Base-by-base conservation (phyloP, 2,329 filamentous ascomycete genomes). In the Ascosphaera apis region DNA sequence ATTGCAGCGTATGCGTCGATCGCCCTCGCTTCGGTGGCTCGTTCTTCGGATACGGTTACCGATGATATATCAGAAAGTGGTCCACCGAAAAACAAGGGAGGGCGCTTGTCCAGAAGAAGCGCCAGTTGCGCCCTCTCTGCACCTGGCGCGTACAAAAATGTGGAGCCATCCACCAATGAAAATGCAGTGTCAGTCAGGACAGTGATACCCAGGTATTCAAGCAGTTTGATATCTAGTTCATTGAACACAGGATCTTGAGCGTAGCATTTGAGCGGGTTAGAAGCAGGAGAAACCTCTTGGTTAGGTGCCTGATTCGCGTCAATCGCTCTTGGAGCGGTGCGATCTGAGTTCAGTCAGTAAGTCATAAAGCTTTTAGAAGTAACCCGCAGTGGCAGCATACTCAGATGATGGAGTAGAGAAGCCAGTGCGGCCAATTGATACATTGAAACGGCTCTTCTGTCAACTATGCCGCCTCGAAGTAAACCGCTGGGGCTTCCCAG, bases 241-340 rank as follows among this genome's bases (percentile, higher is more conserved):
- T 58, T 62, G 45, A 62, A 66, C n/a, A 69, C 66, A 0, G 74
- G 61, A 15, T 58, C 54, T 39, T 57, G 47, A 18, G 75, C 61
- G 42, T 72, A 75, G 0, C 53, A 48, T 25, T 51, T 57, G 45
- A 71, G 66, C 0, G 55, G 51, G 1, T 47, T 19, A 16, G 34
- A n/a, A n/a, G n/a, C n/a, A n/a, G n/a, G n/a, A n/a, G n/a, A n/a
- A n/a, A n/a, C n/a, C n/a, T n/a, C n/a, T n/a, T n/a, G n/a, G n/a
- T n/a, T n/a, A n/a, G 66, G 66, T 15, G 66, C 69, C 5, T 80
- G 80, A 2, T 55, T 88, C 16, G 63, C 84, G 2, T 79, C 80
- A n/a, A 71, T 58, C 41, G 67, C 70, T 1, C 60, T 84, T 17
- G 81, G 78, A 27, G 75, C 73, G 4, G 79, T 15, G 16, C 13